Percentiles rank a stretch among this genome's conserved stretches.
Evolutionary conservation across 2,329 filamentous ascomycete species (phyloP).

Genomic region (Akanthomyces lecanii): DNA sequence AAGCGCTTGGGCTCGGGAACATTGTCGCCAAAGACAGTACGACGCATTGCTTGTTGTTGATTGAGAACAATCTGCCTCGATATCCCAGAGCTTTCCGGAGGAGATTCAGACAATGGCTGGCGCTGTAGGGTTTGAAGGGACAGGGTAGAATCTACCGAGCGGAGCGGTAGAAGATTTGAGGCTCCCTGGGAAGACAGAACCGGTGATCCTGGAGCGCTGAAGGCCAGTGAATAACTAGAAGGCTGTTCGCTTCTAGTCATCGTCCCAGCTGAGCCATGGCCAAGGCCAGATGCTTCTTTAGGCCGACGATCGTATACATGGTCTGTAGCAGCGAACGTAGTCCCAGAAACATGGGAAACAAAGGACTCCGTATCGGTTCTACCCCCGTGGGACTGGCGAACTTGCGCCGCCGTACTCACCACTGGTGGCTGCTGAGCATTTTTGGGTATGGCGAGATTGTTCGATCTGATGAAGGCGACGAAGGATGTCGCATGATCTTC

Average conservation of each 20-base stretch:
- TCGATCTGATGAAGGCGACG: constrained; percentile 55
- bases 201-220: constrained; percentile 9
- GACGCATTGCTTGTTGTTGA: constrained; percentile 39
- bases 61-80: constrained; percentile 42
- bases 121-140: constrained; percentile 24
- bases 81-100: constrained; percentile 26
- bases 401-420: constrained; percentile 22
- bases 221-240: background rate
- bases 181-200: background rate
- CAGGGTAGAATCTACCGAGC: constrained; percentile 3
- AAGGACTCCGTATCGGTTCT: constrained; percentile 27
- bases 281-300: background rate
- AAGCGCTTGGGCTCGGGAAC: constrained; percentile 43
- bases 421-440: constrained; percentile 17
- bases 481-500: constrained; percentile 55
- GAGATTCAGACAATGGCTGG: constrained; percentile 18
- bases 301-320: constrained; percentile 15
- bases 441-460: constrained; percentile 44
- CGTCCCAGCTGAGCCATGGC: background rate
- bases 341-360: constrained; percentile 31
- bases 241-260: constrained; percentile 6
- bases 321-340: constrained; percentile 31
- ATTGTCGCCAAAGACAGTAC: constrained; percentile 36
- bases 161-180: background rate
- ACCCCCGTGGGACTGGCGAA: constrained; percentile 21